Conservation (phyloP, 768 basidiomycete genomes). For the Agrocybe praecox region DNA sequence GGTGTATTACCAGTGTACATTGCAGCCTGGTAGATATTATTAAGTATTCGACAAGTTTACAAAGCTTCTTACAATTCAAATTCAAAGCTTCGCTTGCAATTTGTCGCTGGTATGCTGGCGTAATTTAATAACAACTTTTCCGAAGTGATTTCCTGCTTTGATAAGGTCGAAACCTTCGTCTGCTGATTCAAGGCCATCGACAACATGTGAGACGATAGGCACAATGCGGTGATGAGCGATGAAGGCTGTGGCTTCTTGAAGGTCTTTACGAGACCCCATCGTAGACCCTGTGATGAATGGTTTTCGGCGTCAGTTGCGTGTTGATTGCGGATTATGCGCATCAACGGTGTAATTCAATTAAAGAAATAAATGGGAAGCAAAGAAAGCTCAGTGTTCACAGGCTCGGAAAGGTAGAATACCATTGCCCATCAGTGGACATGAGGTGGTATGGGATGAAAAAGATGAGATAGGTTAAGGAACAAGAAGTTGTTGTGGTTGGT, state of each 20-base stretch:
- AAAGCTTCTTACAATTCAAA: no score
- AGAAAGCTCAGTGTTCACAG: neutral
- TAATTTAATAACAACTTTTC: conserved; percentile 71
- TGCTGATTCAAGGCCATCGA: conserved; percentile 66
- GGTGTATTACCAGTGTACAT: neutral
- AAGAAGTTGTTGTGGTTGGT: neutral
- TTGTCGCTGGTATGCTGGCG: neutral
- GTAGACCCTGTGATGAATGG: conserved; percentile 59
- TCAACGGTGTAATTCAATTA: neutral
- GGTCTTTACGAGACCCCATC: conserved; percentile 81
- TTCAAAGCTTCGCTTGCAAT: no score
- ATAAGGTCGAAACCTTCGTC: conserved; percentile 75
- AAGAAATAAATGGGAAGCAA: neutral
- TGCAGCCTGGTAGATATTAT: no score
- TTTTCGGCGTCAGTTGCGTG: conserved; percentile 3
- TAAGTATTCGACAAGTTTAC: no score
- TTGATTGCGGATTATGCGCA: neutral
- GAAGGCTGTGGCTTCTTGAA: conserved; percentile 73
- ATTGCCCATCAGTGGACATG: neutral
- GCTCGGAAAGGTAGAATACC: neutral
- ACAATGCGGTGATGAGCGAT: conserved; percentile 64
- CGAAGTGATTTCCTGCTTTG: conserved; percentile 68
- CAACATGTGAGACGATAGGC: conserved; percentile 69
- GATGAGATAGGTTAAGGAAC: neutral
- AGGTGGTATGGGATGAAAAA: neutral